Evolutionary conservation across 2,329 filamentous ascomycete species (phyloP).

Genomic region (Penicillium glabrum): DNA sequence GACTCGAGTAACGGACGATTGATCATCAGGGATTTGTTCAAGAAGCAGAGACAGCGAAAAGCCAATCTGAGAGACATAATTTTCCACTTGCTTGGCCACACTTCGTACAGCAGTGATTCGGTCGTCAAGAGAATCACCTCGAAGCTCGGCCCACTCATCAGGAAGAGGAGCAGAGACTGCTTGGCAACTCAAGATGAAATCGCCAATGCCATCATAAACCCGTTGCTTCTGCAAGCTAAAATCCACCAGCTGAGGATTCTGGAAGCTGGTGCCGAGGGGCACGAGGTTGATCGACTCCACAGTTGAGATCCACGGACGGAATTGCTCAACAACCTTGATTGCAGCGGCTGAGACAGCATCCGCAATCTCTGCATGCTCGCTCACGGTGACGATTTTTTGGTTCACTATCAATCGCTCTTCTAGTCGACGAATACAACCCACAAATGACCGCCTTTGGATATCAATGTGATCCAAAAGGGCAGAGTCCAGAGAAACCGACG

Average conservation of each 20-base stretch:
- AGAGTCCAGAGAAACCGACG: constrained; percentile 71
- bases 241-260: constrained; percentile 81
- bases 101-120: constrained; percentile 77
- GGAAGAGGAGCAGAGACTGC: constrained; percentile 85
- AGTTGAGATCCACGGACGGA: constrained; percentile 83
- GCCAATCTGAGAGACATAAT: constrained; percentile 80
- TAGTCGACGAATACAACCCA: constrained; percentile 80
- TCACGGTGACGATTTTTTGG: constrained; percentile 78
- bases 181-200: constrained; percentile 84
- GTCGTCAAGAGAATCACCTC: constrained; percentile 84
- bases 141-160: constrained; percentile 94
- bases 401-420: constrained; percentile 77
- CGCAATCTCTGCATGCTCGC: constrained; percentile 75
- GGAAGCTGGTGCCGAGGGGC: constrained; percentile 71
- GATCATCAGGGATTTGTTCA: constrained; percentile 66
- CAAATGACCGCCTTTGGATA: constrained; percentile 78
- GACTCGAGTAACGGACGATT: constrained; percentile 49
- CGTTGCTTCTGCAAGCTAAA: constrained; percentile 91
- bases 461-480: constrained; percentile 80
- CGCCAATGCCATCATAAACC: constrained; percentile 88
- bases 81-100: constrained; percentile 78
- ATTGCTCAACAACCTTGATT: constrained; percentile 79
- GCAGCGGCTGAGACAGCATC: constrained; percentile 79
- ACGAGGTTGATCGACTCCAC: constrained; percentile 91
- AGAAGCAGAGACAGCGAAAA: constrained; percentile 85